Evolutionary conservation across 2,329 filamentous ascomycete species (phyloP), one percentile per base, ranked within the genome.

Genomic region (Dothistroma pini): DNA sequence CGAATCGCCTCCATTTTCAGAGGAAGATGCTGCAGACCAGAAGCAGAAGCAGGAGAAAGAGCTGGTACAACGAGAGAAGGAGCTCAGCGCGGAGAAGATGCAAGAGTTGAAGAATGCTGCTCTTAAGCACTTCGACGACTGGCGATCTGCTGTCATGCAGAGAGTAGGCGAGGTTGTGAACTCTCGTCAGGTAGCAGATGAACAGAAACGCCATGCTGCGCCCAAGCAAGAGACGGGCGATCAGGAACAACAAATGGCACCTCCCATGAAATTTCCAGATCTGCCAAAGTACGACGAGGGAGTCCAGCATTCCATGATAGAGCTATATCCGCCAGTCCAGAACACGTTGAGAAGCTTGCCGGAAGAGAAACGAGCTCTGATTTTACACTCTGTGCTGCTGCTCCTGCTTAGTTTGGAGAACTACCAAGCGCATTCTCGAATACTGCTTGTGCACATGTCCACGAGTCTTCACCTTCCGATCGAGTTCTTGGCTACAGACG

Each of bases 91-190:
- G 2, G 76, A 77, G 2, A 79, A 80, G 57, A 81, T 88, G 63
- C 77, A 82, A 60, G 87, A 90, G 68, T 76, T 92, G 68, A 92
- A 35, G 77, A 86, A 84, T 64, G 86, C 89, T 57, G 83, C 87
- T 1, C 73, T 96, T 5, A 77, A 81, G 7, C 86, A 88, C 71
- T 96, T 93, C 72, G 86, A 89, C 60, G 88, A 91, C 65, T 97
- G 93, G 93, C 85, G 90, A 69, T 81, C 85, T 6, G 80, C 81
- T 12, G 84, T 96, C 10, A 78, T 90, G 47, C 82, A 85, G 59
- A 84, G 92, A 14, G 79, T 96, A 25, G 84, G 86, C 19, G 88
- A 95, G 67, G 83, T 91, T 38, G 73, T 83, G 52, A 79, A 78
- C 61, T 71, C 75, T 5, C 69, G 70, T 31, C 69, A 75, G 47